These are phyloP conservation scores for Epichloe sibirici DNA, from an alignment of 2,329 filamentous ascomycete species.

Conservation along the genomic window DNA sequence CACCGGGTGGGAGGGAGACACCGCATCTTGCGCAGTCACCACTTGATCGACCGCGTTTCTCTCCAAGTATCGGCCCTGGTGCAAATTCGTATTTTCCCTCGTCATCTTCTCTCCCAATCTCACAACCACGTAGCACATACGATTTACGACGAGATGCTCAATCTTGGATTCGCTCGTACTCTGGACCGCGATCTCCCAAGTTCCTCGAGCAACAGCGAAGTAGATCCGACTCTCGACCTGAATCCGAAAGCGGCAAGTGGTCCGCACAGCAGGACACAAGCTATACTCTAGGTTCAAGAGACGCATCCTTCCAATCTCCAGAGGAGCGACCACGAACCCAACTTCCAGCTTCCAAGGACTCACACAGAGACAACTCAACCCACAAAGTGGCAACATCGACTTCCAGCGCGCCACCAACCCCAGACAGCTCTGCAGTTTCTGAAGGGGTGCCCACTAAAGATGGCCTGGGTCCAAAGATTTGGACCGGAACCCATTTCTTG, in stretches of 20 bases:
- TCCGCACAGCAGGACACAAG: constrained; percentile 26
- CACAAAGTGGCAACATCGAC: constrained; percentile 14
- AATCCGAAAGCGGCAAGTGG: constrained; percentile 27
- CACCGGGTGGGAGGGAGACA: constrained; percentile 34
- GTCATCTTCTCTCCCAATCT: constrained; percentile 21
- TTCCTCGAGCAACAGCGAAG: constrained; percentile 26
- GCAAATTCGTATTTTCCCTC: constrained; percentile 37
- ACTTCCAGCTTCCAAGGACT: constrained; percentile 24
- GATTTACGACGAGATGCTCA: constrained; percentile 34
- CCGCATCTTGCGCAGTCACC: constrained; percentile 32
- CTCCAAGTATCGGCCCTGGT: constrained; percentile 25
- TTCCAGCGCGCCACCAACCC: constrained; percentile 16
- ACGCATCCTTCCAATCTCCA: constrained; percentile 21
- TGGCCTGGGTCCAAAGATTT: constrained; percentile 53
- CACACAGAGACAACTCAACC: constrained; percentile 15
- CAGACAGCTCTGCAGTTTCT: constrained; percentile 18
- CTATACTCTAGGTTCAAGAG: constrained; percentile 33
- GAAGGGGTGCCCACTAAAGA: constrained; percentile 43
- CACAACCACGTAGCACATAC: constrained; percentile 34
- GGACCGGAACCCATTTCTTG: constrained; percentile 55
- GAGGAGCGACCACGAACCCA: constrained; percentile 24
- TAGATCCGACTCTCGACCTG: constrained; percentile 23
- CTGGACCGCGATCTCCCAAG: constrained; percentile 33
- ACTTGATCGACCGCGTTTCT: constrained; percentile 32
- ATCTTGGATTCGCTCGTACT: constrained; percentile 21